Percentiles rank a stretch among this genome's conserved stretches.
Conservation (phyloP, 1,284 basidiomycete species). For the Austroboletus novae-zelandiae region DNA sequence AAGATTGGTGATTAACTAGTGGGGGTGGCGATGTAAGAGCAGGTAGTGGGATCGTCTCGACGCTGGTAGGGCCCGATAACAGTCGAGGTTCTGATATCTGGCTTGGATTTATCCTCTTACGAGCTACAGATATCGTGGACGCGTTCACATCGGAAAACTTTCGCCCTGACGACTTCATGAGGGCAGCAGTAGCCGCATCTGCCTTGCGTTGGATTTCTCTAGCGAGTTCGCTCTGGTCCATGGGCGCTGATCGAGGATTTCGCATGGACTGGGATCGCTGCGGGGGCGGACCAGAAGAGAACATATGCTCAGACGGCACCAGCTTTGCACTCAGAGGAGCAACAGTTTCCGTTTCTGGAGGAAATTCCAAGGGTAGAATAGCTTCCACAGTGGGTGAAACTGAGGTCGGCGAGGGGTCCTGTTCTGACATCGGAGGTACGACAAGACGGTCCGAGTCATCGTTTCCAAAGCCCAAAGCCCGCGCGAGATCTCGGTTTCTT, state of each 20-base stretch:
- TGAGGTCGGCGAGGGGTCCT: constrained; percentile 22
- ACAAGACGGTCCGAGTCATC: constrained; percentile 36
- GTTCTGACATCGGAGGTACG: constrained; percentile 17
- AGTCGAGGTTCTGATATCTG: constrained; percentile 74
- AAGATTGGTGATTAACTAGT: constrained; percentile 28
- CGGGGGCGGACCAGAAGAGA: constrained; percentile 24
- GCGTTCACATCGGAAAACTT: constrained; percentile 43
- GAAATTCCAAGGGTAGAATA: constrained; percentile 24
- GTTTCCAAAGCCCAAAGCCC: constrained; percentile 59
- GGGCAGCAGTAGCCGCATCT: constrained; percentile 65
- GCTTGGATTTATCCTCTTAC: constrained; percentile 63
- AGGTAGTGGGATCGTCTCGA: constrained; percentile 69
- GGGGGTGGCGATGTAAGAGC: constrained; percentile 35
- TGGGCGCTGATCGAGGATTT: constrained; percentile 38
- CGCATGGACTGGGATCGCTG: constrained; percentile 34
- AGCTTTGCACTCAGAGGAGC: constrained; percentile 6
- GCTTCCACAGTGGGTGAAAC: constrained; percentile 31
- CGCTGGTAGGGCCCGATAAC: constrained; percentile 70
- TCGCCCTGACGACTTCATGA: constrained; percentile 55
- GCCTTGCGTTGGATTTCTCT: constrained; percentile 67
- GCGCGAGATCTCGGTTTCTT: constrained; percentile 67
- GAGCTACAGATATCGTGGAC: constrained; percentile 41
- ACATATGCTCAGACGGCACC: constrained; percentile 1
- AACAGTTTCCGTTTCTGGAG: constrained; percentile 19
- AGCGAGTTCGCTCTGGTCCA: constrained; percentile 53